Percentiles rank a stretch among this genome's conserved stretches.
These are phyloP conservation scores for Talaromyces thailandensis DNA, from an alignment of 495 filamentous ascomycete genomes.

Conservation along the genomic window DNA sequence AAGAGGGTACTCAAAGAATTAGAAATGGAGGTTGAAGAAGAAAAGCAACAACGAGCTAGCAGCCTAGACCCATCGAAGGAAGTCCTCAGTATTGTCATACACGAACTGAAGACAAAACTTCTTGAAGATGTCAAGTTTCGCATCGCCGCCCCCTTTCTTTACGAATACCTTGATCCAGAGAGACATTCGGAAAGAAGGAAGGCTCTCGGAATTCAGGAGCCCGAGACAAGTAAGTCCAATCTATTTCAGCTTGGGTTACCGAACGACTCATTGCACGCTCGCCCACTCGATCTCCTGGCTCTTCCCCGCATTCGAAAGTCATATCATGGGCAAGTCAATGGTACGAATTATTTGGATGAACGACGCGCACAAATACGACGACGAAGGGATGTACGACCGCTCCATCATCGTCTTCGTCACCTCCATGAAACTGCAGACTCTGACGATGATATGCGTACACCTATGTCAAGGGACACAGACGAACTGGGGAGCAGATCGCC, in stretches of 20 bases:
- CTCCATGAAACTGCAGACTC: conserved; percentile 52
- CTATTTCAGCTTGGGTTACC: conserved; percentile 30
- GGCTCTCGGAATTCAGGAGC: conserved; percentile 67
- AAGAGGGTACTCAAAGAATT: conserved; percentile 57
- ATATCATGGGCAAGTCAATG: conserved; percentile 47
- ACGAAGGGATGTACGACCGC: conserved; percentile 42
- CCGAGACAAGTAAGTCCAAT: conserved; percentile 43
- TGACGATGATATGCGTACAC: conserved; percentile 48
- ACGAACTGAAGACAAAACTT: conserved; percentile 77
- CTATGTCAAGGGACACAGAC: conserved; percentile 63
- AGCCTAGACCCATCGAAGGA: conserved; percentile 81
- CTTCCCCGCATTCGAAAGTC: conserved; percentile 67
- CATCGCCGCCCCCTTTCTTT: conserved; percentile 72
- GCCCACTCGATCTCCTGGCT: conserved; percentile 49
- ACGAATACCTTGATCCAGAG: conserved; percentile 74
- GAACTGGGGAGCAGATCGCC: conserved; percentile 73
- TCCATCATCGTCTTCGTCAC: conserved; percentile 49
- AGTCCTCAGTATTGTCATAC: conserved; percentile 64
- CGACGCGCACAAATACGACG: conserved; percentile 53
- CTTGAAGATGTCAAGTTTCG: conserved; percentile 78
- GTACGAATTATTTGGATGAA: conserved; percentile 67
- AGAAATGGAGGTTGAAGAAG: conserved; percentile 71
- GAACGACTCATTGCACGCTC: conserved; percentile 23
- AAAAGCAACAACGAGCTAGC: conserved; percentile 72
- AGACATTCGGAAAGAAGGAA: conserved; percentile 67